Percentiles rank a stretch among this genome's conserved stretches.
phyloP scores from a whole-genome alignment of 163 green algal species.

The Scenedesmus sp. region DNA sequence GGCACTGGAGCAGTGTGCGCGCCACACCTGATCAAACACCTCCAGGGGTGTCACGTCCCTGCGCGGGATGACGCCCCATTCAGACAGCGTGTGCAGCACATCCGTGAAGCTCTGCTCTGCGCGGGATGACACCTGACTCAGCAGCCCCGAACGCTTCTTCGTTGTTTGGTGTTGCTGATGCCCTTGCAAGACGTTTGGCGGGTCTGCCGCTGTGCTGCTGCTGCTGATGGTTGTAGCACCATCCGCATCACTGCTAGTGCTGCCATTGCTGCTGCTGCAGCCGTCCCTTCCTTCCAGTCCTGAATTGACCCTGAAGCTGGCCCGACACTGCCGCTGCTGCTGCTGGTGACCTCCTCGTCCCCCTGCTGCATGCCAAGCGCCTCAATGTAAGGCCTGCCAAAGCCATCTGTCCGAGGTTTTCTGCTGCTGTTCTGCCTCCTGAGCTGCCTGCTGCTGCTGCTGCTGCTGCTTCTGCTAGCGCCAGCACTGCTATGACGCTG shows the following conservation, averaged over 20 bases:
- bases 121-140: neutral
- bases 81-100: neutral
- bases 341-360: neutral
- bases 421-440: neutral
- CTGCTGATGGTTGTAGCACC: neutral
- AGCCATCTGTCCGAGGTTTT: neutral
- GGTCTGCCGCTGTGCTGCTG: neutral
- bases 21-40: conserved; percentile 17
- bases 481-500: too few relatives aligned
- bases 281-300: neutral
- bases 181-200: neutral
- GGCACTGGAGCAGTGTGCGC: neutral
- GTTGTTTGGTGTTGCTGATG: neutral
- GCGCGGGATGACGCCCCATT: conserved; percentile 33
- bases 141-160: neutral
- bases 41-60: conserved; percentile 46
- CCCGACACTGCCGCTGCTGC: neutral
- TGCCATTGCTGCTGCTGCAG: conserved; percentile 18
- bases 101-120: neutral
- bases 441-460: neutral
- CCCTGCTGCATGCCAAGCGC: neutral
- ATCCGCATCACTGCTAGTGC: neutral
- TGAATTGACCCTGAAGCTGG: neutral
- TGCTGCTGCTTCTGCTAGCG: conserved; percentile 27
- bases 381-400: neutral